These are phyloP conservation scores for Neonectria sp. DNA, from an alignment of 2,329 filamentous ascomycete genomes.

Conservation along the genomic window DNA sequence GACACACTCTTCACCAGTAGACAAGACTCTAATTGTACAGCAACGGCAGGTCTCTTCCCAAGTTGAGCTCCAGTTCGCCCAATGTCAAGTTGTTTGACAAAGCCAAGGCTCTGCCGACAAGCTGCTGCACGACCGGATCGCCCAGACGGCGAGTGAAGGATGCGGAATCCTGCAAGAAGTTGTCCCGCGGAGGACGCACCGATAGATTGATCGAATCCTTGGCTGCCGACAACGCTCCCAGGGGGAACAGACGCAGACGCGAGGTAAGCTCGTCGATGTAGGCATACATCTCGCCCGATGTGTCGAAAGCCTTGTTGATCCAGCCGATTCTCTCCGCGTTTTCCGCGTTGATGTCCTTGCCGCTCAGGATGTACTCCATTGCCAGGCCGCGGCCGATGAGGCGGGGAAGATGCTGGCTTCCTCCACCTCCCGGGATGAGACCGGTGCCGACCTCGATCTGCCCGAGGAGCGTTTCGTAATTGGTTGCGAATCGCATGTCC, in stretches of 20 bases:
- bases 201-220: slow-evolving; percentile 3
- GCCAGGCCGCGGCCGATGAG: slow-evolving; percentile 13
- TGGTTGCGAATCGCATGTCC: slow-evolving; percentile 22
- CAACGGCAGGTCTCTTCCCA: no score
- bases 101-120: no score
- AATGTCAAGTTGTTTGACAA: no score
- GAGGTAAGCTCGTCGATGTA: slow-evolving; percentile 7
- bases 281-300: neutral
- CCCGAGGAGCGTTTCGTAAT: neutral
- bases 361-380: slow-evolving; percentile 11
- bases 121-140: no score
- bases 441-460: slow-evolving; percentile 15
- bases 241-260: slow-evolving; percentile 4
- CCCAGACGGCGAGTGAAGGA: no score
- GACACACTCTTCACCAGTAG: neutral
- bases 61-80: no score
- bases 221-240: neutral
- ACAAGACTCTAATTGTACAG: neutral
- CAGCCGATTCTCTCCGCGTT: slow-evolving; percentile 12
- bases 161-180: no score
- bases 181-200: no score
- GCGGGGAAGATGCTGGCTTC: slow-evolving; percentile 3
- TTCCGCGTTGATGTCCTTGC: neutral
- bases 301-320: slow-evolving; percentile 16
- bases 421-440: slow-evolving; percentile 6